Percentiles rank a stretch among this genome's conserved stretches.
Conservation (phyloP, 768 basidiomycete genomes). For the Saitozyma sp. region DNA sequence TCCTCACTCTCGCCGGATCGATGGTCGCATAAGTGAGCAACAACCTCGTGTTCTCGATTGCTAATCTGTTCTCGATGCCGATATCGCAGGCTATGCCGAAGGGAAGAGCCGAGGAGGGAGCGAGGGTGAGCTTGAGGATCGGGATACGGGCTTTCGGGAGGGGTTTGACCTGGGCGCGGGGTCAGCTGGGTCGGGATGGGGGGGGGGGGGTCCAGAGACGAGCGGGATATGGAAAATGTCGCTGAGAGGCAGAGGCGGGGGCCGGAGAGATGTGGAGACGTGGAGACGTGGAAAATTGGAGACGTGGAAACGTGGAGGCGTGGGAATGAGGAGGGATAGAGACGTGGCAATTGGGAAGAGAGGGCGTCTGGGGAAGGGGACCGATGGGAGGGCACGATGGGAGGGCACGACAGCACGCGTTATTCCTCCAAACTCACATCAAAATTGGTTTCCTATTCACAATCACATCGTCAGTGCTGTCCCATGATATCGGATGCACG, state of each 20-base stretch:
- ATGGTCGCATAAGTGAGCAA: constrained; percentile 97
- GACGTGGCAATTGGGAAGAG: no score
- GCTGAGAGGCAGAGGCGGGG: no score
- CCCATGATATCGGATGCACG: neutral
- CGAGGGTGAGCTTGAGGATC: constrained; percentile 93
- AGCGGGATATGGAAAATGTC: no score
- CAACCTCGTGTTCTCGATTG: constrained; percentile 92
- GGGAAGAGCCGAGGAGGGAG: constrained; percentile 57
- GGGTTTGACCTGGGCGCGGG: constrained; percentile 66
- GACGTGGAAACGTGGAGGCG: no score
- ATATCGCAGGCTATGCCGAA: constrained; percentile 91
- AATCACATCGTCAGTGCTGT: neutral
- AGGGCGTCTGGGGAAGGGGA: no score
- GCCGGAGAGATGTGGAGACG: no score
- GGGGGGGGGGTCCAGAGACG: no score
- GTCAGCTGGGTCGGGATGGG: no score
- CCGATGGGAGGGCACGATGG: no score
- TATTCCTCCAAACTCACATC: constrained; percentile 14
- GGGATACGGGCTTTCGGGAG: constrained; percentile 96
- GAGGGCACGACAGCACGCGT: no score
- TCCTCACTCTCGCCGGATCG: constrained; percentile 88
- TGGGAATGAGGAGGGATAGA: no score
- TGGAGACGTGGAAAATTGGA: no score
- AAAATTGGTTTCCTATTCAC: constrained; percentile 45
- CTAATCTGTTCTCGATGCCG: constrained; percentile 95